phyloP scores from a whole-genome alignment of 805 yeast species.

The Saccharomycopsis amapae region DNA sequence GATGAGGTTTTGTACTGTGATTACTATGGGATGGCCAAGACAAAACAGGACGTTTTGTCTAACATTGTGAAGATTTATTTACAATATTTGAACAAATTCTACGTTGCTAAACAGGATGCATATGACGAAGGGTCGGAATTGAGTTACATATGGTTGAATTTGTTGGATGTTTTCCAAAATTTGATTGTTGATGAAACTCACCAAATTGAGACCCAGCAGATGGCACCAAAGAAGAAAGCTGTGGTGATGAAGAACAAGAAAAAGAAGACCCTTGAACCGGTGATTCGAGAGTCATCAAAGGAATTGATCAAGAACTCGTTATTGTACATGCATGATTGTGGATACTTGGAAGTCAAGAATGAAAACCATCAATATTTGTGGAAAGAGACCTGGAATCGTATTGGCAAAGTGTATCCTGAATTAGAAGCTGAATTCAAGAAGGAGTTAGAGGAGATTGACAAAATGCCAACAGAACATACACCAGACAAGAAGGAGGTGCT shows the following conservation, averaged over 20 bases:
- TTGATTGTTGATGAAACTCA: constrained; percentile 17
- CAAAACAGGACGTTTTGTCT: constrained; percentile 61
- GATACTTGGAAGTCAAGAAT: constrained; percentile 11
- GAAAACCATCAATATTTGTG: constrained; percentile 12
- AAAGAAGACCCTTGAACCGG: constrained; percentile 3
- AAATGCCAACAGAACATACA: not conserved
- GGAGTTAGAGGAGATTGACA: constrained; percentile 8
- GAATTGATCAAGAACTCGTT: constrained; percentile 20
- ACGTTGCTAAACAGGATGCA: constrained; percentile 9
- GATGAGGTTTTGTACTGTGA: constrained; percentile 60
- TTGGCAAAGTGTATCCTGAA: constrained; percentile 14
- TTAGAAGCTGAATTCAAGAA: constrained; percentile 8
- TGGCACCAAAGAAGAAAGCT: too few species aligned
- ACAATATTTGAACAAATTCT: constrained; percentile 33
- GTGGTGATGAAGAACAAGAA: constrained; percentile 10
- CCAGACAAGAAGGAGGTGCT: not conserved
- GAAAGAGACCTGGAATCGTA: constrained; percentile 17
- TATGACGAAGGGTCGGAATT: constrained; percentile 14
- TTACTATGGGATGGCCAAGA: constrained; percentile 50
- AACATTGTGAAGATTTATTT: constrained; percentile 61
- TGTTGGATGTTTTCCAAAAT: constrained; percentile 17
- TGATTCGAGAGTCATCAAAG: constrained; percentile 15
- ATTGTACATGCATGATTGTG: constrained; percentile 15
- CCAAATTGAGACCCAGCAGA: constrained; percentile 12
- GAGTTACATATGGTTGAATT: constrained; percentile 18